Base-by-base conservation (phyloP, 2,329 filamentous ascomycete species). In the Ophiognomonia clavigignenti-juglandacearum region DNA sequence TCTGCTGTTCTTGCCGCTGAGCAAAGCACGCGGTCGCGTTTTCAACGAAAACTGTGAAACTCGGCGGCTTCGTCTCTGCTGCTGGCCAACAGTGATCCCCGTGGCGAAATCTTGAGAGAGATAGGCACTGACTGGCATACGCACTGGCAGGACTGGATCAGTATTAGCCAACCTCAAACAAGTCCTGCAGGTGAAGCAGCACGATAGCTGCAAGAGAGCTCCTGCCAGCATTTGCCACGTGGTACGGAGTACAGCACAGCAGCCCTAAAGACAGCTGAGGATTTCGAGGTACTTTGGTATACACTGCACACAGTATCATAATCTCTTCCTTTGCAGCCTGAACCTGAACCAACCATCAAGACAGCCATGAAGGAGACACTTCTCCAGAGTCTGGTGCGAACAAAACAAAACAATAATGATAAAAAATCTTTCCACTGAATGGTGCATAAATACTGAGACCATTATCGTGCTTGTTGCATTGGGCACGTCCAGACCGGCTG, bases 381-480 rank as follows among this genome's bases (percentile, higher is more conserved):
- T 7, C 32, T 16, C 8, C 11, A 5, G 16, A 16, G 14, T 16
- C 19, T 9, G 9, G n/a, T 35, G 16, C n/a, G 32, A 14, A 16
- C 5, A 16, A 7, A 35, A 16, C 29, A 35, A 32, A 35, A 16
- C 3, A 35, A 35, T 16, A n/a, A 35, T 35, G 32, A 16, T 14
- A n/a, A 32, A 7, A n/a, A 13, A 16, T 16, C 32, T 18, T n/a
- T 5, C 4, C 5, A 31, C 29, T 13, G 29, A 31, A 10, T 13
- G 29, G 29, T 31, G 29, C 29, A 31, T n/a, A 55, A 53, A 55
- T 54, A 73, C n/a, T n/a, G n/a, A n/a, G n/a, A n/a, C n/a, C n/a
- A 69, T 53, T 64, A 73, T 54, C 69, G 72, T 52, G 68, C 69
- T 57, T 69, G 59, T 58, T 49, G 45, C 55, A 40, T 43, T 41